phyloP scores from a whole-genome alignment of 108 stramenopile genomes.

The Cyclotella distinguenda region DNA sequence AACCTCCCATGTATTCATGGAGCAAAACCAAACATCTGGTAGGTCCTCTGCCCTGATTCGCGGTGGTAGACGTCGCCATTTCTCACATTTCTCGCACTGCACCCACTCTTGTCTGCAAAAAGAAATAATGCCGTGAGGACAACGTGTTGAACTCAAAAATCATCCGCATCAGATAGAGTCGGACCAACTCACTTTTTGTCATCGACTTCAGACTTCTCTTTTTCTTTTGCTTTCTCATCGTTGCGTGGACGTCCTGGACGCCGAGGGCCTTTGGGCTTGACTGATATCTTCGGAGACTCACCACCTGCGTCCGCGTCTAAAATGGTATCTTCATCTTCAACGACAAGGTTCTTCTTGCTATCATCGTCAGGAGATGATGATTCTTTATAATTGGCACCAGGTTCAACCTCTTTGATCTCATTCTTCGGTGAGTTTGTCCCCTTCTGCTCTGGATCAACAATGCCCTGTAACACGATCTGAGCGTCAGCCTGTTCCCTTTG shows the following conservation, averaged over 20 bases:
- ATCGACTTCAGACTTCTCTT: conserved; percentile 34
- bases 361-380: conserved; percentile 6
- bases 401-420: neutral
- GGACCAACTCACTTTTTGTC: conserved; percentile 10
- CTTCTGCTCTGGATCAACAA: conserved; percentile 4
- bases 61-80: conserved; percentile 79
- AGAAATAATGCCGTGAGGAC: neutral
- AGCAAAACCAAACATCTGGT: conserved; percentile 81
- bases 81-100: conserved; percentile 85
- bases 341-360: conserved; percentile 6
- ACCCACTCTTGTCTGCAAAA: conserved; percentile 78
- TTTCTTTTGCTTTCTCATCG: conserved; percentile 34
- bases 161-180: neutral
- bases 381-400: neutral
- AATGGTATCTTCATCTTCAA: conserved; percentile 8
- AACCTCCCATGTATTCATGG: conserved; percentile 85
- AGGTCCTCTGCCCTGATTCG: conserved; percentile 70
- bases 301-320: conserved; percentile 4
- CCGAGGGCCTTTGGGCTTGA: conserved; percentile 12
- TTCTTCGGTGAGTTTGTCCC: neutral
- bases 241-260: conserved; percentile 51
- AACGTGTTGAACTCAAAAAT: neutral
- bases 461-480: neutral
- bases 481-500: conserved; percentile 32
- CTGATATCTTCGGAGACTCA: conserved; percentile 13